Conservation (phyloP, 2,329 filamentous ascomycete genomes). For the Colletotrichum sublineola region DNA sequence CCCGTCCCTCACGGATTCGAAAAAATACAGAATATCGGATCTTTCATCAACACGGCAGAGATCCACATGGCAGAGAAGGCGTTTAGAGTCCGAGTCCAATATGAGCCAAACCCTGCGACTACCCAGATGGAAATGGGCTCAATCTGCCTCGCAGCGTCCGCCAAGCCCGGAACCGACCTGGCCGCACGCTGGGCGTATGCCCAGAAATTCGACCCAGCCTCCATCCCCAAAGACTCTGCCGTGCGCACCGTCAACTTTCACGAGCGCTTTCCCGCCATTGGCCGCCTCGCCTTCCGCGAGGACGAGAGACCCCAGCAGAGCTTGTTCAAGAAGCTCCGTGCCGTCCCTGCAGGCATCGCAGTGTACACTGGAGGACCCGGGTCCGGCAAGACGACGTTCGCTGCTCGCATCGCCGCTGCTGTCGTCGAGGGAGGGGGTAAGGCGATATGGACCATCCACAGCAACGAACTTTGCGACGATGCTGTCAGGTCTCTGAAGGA, state of each 20-base stretch:
- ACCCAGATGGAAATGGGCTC: constrained; percentile 25
- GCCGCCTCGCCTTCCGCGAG: background rate
- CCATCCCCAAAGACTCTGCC: background rate
- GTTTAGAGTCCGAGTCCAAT: constrained; percentile 1
- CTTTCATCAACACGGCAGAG: background rate
- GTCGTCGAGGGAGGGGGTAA: background rate
- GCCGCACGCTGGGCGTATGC: constrained; percentile 17
- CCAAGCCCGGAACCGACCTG: background rate
- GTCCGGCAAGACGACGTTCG: constrained; percentile 30
- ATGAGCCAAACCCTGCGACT: background rate
- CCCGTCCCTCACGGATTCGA: background rate
- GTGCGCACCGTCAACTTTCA: constrained; percentile 7
- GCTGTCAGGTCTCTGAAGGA: constrained; percentile 11
- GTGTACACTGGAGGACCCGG: constrained; percentile 24
- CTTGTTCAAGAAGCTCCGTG: constrained; percentile 5
- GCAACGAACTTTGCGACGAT: constrained; percentile 29
- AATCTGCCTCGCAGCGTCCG: background rate
- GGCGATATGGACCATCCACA: constrained; percentile 21
- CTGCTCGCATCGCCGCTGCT: constrained; percentile 9
- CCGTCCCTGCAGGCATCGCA: constrained; percentile 20
- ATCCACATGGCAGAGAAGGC: background rate
- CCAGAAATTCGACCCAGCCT: constrained; percentile 10
- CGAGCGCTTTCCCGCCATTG: constrained; percentile 7
- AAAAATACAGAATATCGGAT: background rate
- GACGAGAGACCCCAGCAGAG: constrained; percentile 7